Base-by-base conservation (phyloP, 192 early-diverging fungal genomes). In the Glomus cerebriforme region DNA sequence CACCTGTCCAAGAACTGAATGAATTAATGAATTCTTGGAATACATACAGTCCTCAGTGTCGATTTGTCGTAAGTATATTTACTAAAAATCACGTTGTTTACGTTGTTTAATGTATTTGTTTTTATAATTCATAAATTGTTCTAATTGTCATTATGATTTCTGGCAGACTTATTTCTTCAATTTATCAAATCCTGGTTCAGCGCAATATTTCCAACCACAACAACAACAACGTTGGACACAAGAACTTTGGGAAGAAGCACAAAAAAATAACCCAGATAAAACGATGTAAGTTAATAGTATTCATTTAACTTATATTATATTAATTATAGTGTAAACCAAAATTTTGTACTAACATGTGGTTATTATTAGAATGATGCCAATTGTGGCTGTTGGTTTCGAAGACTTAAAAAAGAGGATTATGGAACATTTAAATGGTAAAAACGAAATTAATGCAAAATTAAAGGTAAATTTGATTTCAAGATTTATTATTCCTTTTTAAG, bases 351-450 rank as follows among this genome's bases (percentile, higher is more conserved):
- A 43, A 43, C 3, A 43, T 8, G 37, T 37, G 77, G 69, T 2
- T n/a, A 7, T 68, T 49, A 78, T 27, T 80, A 94, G 93, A 62
- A 90, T 96, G 88, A 96, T 99, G 1, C 97, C 97, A 12, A 96
- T 94, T 13, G 81, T 97, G 7, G 96, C 95, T 3, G 88, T 92
- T 75, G 96, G 96, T 24, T 99, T 98, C 74, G 94, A 92, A 7
- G 96, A 97, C 72, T 82, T 99, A 17, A 90, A 95, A 64, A 96
- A 95, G 85, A 89, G 97, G 15, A 90, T 95, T 59, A 90, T 91
- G 29, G 84, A 89, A 64, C 96, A 98, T 83, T 86, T 93, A 10
- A 74, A 91, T 31, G 86, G 91, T 77, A 86, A 86, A 59, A 83
- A 92, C 60, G 87, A 88, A 54, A 93, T 96, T 82, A 84, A 88